Evolutionary conservation across 768 basidiomycete species (phyloP).

Genomic region (Naganishia randhawae): DNA sequence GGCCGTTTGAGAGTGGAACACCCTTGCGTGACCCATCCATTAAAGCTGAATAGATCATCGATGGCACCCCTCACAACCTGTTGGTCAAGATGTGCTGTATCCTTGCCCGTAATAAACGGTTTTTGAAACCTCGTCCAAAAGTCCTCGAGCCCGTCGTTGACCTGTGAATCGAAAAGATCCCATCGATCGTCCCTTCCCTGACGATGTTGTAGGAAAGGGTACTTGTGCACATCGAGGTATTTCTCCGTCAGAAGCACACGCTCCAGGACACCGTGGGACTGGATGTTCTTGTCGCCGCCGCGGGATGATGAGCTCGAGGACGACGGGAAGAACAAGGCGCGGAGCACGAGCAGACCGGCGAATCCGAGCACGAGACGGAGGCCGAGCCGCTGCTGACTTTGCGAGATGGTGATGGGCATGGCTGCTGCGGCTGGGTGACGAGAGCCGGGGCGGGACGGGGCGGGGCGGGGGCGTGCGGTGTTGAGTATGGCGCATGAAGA

Average conservation of each 20-base stretch:
- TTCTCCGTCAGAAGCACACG: conserved; percentile 65
- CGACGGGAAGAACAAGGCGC: conserved; percentile 45
- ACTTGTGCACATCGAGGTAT: conserved; percentile 78
- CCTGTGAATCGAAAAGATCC: conserved; percentile 72
- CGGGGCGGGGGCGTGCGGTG: neutral
- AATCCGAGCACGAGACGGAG: conserved; percentile 41
- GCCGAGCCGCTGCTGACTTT: conserved; percentile 40
- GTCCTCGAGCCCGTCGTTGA: conserved; percentile 72
- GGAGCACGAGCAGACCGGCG: conserved; percentile 40
- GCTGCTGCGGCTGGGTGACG: no score
- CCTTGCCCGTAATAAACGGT: conserved; percentile 77
- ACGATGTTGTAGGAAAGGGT: conserved; percentile 81
- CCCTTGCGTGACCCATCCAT: conserved; percentile 95
- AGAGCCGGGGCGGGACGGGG: neutral
- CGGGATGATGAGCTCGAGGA: conserved; percentile 11
- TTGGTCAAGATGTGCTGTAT: conserved; percentile 82
- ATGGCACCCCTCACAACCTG: conserved; percentile 85
- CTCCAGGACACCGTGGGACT: conserved; percentile 63
- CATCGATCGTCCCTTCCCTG: conserved; percentile 76
- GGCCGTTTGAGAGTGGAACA: conserved; percentile 92
- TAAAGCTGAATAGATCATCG: conserved; percentile 88
- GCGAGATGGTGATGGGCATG: conserved; percentile 30
- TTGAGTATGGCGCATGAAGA: neutral
- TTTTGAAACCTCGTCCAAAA: conserved; percentile 91
- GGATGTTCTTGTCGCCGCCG: conserved; percentile 53